A percentile compares a stretch with the other conserved stretches of the same genome.
phyloP scores from a whole-genome alignment of 2,329 filamentous ascomycete species.

The Hymenoscyphus fraxineus region DNA sequence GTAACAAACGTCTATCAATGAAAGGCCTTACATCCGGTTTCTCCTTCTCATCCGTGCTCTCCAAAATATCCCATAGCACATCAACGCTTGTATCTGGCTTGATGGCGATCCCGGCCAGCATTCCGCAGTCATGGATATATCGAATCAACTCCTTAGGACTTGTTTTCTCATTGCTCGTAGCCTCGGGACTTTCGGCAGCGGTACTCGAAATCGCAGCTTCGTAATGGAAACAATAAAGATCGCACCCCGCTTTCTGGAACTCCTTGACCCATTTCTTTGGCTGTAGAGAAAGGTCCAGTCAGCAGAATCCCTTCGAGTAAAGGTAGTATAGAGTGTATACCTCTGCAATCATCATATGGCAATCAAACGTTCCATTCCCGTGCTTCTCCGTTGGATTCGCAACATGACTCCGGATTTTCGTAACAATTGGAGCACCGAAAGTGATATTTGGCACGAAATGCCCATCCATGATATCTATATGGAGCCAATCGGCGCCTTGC shows the following conservation, averaged over 20 bases:
- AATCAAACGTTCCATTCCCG: slow-evolving; percentile 92
- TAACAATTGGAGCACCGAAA: slow-evolving; percentile 91
- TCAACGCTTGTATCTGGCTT: slow-evolving; percentile 90
- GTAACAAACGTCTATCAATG: not conserved
- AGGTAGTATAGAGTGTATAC: slow-evolving; percentile 43
- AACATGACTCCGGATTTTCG: slow-evolving; percentile 86
- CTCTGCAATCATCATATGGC: slow-evolving; percentile 99
- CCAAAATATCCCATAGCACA: slow-evolving; percentile 87
- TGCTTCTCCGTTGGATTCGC: slow-evolving; percentile 64
- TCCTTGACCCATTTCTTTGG: slow-evolving; percentile 98
- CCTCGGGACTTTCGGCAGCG: slow-evolving; percentile 75
- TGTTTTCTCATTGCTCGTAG: slow-evolving; percentile 65
- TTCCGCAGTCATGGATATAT: slow-evolving; percentile 83
- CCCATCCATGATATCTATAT: slow-evolving; percentile 94
- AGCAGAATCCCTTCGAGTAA: not conserved
- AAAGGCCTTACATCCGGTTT: slow-evolving; percentile 73
- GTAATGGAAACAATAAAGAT: slow-evolving; percentile 99
- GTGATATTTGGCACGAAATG: slow-evolving; percentile 99
- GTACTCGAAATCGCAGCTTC: slow-evolving; percentile 84
- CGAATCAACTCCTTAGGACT: slow-evolving; percentile 79
- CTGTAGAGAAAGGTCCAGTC: slow-evolving; percentile 43
- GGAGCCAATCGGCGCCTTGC: slow-evolving; percentile 70
- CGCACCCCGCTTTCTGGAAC: slow-evolving; percentile 89
- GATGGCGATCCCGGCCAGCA: slow-evolving; percentile 91
- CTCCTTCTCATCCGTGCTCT: slow-evolving; percentile 67